phyloP scores from a whole-genome alignment of 2,329 filamentous ascomycete species.

The Fusarium staphyleae region DNA sequence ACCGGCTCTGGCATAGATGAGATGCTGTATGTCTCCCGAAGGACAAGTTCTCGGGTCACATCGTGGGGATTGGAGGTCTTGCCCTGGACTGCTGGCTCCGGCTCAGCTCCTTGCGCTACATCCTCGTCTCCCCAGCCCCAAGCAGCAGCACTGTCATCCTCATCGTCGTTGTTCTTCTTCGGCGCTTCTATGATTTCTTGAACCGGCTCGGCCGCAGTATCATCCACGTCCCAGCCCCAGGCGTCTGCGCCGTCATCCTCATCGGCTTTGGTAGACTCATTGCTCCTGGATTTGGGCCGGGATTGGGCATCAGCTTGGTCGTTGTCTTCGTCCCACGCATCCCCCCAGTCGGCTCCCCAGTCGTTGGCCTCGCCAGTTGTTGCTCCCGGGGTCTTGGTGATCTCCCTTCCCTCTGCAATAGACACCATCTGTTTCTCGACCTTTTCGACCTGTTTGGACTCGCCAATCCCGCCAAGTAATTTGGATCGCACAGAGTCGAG shows the following conservation, averaged over 20 bases:
- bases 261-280: conserved; percentile 26
- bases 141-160: conserved; percentile 67
- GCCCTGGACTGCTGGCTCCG: conserved; percentile 13
- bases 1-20: conserved; percentile 87
- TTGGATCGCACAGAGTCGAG: conserved; percentile 76
- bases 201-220: conserved; percentile 40
- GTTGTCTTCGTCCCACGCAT: conserved; percentile 79
- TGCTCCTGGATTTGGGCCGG: conserved; percentile 20
- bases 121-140: conserved; percentile 89
- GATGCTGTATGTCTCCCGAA: conserved; percentile 87
- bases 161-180: conserved; percentile 44
- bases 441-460: conserved; percentile 76
- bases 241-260: conserved; percentile 66
- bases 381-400: conserved; percentile 60
- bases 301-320: conserved; percentile 46
- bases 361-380: conserved; percentile 61
- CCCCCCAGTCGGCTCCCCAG: conserved; percentile 80
- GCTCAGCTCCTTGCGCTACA: conserved; percentile 35
- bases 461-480: conserved; percentile 71
- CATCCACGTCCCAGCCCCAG: conserved; percentile 84
- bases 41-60: conserved; percentile 70
- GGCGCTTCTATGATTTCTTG: conserved; percentile 16
- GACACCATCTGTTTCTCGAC: conserved; percentile 84
- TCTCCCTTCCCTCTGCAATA: conserved; percentile 68
- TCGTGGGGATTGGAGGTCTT: conserved; percentile 34